Evolutionary conservation across 1,139 yeast genomes (phyloP).

Genomic region (Kodamaea sp.): DNA sequence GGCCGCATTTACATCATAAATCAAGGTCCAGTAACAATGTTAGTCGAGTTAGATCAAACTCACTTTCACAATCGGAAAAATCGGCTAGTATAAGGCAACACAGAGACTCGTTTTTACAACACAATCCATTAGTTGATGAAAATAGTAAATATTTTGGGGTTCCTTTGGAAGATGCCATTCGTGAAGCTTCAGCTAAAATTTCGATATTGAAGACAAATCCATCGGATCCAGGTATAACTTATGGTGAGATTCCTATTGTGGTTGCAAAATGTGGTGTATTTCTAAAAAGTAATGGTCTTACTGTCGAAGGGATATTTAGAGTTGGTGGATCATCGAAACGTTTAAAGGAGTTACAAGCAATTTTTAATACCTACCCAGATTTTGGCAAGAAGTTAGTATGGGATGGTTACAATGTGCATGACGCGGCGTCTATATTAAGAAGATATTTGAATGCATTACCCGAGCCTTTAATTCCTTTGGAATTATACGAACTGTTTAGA

Average conservation of each 20-base stretch:
- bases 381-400: conserved; percentile 85
- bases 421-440: conserved; percentile 87
- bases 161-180: conserved; percentile 64
- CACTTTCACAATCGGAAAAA: conserved; percentile 33
- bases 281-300: conserved; percentile 70
- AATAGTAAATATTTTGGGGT: conserved; percentile 79
- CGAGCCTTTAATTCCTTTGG: conserved; percentile 85
- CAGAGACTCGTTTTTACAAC: conserved; percentile 52
- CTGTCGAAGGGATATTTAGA: conserved; percentile 87
- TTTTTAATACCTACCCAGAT: conserved; percentile 82
- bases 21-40: conserved; percentile 50
- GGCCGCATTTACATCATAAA: conserved; percentile 49
- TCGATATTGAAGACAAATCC: conserved; percentile 54
- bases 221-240: conserved; percentile 52
- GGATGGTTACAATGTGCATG: conserved; percentile 97
- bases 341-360: conserved; percentile 76
- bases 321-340: conserved; percentile 91
- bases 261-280: conserved; percentile 93
- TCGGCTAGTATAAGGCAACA: conserved; percentile 45
- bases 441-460: conserved; percentile 84
- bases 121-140: conserved; percentile 42
- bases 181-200: conserved; percentile 72
- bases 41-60: conserved; percentile 37
- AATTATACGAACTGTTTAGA: conserved; percentile 74
- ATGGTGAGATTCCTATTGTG: conserved; percentile 82